Evolutionary conservation across 2,329 filamentous ascomycete species (phyloP).

Genomic region (Aspergillus neoniger): DNA sequence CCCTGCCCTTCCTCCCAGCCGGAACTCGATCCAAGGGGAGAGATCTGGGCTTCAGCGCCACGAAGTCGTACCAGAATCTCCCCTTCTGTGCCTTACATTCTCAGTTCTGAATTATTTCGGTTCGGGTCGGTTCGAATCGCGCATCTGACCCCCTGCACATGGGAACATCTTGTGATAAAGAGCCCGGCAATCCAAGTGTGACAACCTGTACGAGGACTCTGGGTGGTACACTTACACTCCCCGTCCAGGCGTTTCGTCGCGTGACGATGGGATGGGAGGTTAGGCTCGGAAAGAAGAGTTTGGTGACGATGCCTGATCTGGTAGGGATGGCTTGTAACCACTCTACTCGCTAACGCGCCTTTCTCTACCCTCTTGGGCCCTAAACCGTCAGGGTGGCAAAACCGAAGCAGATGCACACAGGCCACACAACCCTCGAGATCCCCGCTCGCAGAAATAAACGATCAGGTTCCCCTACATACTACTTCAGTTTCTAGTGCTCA

Average conservation of each 20-base stretch:
- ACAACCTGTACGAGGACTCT: slow-evolving; percentile 18
- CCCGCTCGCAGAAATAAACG: background rate
- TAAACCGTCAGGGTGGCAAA: background rate
- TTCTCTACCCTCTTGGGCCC: background rate
- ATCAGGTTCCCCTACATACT: background rate
- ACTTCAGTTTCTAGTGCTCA: background rate
- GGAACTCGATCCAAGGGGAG: background rate
- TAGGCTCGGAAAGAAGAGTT: slow-evolving; percentile 9
- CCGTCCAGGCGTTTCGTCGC: slow-evolving; percentile 15
- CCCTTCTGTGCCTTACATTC: background rate
- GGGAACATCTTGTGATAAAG: slow-evolving; percentile 12
- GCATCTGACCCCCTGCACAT: slow-evolving; percentile 9
- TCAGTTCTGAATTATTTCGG: background rate
- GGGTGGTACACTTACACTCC: slow-evolving; percentile 15
- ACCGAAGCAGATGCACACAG: background rate
- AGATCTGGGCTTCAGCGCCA: background rate
- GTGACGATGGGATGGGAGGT: slow-evolving; percentile 17
- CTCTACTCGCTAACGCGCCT: slow-evolving; percentile 2
- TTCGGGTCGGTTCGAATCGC: slow-evolving; percentile 9
- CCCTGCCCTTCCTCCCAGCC: slow-evolving; percentile 5
- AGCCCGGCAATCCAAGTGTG: slow-evolving; percentile 13
- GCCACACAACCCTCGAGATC: background rate
- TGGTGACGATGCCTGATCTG: slow-evolving; percentile 16
- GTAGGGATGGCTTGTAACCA: background rate
- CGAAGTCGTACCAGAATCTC: background rate